Evolutionary conservation across 257 asterid species (phyloP).

Genomic region (Cordia subcordata): DNA sequence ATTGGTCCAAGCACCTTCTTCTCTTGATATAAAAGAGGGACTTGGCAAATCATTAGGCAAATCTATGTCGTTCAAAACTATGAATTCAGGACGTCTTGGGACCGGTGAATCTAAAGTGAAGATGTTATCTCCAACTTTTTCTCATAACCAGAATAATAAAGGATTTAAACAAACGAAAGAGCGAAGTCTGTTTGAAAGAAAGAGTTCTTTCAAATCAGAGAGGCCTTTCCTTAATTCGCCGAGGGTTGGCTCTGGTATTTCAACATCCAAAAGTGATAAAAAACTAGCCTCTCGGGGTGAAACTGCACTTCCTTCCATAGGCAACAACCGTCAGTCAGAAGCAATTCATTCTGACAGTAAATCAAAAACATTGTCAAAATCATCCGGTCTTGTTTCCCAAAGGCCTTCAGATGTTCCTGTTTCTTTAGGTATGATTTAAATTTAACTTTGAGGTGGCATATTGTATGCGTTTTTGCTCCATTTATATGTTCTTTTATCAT

Average conservation of each 20-base stretch:
- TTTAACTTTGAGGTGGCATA: constrained; percentile 15
- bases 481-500: constrained; percentile 8
- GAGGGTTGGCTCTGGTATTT: constrained; percentile 29
- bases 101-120: constrained; percentile 53
- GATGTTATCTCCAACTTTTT: constrained; percentile 59
- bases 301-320: constrained; percentile 29
- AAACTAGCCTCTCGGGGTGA: constrained; percentile 37
- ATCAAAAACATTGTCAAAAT: constrained; percentile 39
- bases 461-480: constrained; percentile 2
- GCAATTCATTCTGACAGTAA: constrained; percentile 45
- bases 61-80: constrained; percentile 66
- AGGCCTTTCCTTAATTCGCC: constrained; percentile 32
- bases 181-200: constrained; percentile 49
- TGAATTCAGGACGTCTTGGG: constrained; percentile 33
- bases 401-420: constrained; percentile 38
- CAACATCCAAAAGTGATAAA: constrained; percentile 47
- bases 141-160: constrained; percentile 46
- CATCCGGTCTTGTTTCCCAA: constrained; percentile 54
- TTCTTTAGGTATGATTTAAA: constrained; percentile 38
- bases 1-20: constrained; percentile 48
- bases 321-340: constrained; percentile 42
- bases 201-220: constrained; percentile 54
- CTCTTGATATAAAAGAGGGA: constrained; percentile 56
- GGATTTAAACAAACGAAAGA: constrained; percentile 43
- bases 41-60: constrained; percentile 51